Conservation (phyloP, 2,329 filamentous ascomycete genomes). For the Metarhizium rileyi region DNA sequence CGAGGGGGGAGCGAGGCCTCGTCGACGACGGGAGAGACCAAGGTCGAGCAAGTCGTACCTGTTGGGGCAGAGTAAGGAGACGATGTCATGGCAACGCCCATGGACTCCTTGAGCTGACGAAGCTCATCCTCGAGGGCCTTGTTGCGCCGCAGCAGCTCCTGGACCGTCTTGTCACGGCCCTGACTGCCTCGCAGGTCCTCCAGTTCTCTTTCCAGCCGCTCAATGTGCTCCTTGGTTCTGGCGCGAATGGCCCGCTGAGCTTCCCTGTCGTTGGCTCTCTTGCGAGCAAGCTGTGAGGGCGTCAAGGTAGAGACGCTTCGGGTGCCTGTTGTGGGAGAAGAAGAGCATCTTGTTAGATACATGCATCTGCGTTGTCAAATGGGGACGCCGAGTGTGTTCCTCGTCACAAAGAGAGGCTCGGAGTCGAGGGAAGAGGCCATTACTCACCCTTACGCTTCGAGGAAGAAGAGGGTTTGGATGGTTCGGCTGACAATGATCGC, state of each 20-base stretch:
- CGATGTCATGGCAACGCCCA: slow-evolving; percentile 32
- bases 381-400: too few relatives aligned
- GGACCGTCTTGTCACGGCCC: slow-evolving; percentile 39
- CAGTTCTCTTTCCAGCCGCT: slow-evolving; percentile 64
- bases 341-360: background rate
- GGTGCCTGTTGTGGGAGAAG: slow-evolving; percentile 33
- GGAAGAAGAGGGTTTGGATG: slow-evolving; percentile 24
- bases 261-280: slow-evolving; percentile 84
- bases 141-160: slow-evolving; percentile 42
- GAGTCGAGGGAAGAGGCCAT: background rate
- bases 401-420: too few relatives aligned
- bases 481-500: slow-evolving; percentile 33
- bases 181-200: slow-evolving; percentile 53
- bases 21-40: slow-evolving; percentile 6
- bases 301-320: slow-evolving; percentile 81
- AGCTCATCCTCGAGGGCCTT: slow-evolving; percentile 45
- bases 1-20: slow-evolving; percentile 5
- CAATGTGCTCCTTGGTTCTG: slow-evolving; percentile 79
- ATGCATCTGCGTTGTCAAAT: too few relatives aligned
- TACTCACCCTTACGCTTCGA: slow-evolving; percentile 36
- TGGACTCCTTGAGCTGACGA: slow-evolving; percentile 31
- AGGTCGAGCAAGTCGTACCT: slow-evolving; percentile 23
- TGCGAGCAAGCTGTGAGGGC: slow-evolving; percentile 79
- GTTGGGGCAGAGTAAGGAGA: slow-evolving; percentile 29
- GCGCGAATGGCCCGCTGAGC: slow-evolving; percentile 81